Percentiles rank a stretch among this genome's conserved stretches.
Evolutionary conservation across 805 yeast species (phyloP).

Genomic region (Myxozyma neotropica): DNA sequence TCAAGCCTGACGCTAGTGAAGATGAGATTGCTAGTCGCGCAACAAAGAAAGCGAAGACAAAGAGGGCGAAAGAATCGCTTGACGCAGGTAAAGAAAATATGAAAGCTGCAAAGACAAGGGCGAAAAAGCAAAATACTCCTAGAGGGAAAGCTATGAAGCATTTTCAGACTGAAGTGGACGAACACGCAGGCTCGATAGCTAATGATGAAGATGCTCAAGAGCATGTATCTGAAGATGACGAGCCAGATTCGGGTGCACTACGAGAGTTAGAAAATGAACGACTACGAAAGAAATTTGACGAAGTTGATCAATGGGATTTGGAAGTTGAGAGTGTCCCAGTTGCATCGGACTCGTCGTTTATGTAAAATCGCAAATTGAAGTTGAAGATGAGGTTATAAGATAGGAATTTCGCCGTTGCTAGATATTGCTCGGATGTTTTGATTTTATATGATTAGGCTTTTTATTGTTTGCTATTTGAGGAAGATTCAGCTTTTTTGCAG

Average conservation of each 20-base stretch:
- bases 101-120: background rate
- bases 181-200: background rate
- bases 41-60: background rate
- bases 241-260: slow-evolving; percentile 7
- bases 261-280: slow-evolving; percentile 14
- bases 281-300: slow-evolving; percentile 17
- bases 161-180: background rate
- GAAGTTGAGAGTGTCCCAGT: slow-evolving; percentile 23
- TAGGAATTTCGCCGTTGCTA: no score
- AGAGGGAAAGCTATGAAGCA: background rate
- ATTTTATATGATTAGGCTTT: background rate
- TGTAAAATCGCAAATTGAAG: background rate
- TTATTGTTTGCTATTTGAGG: no score
- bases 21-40: background rate
- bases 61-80: background rate
- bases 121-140: background rate
- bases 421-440: background rate
- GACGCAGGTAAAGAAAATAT: background rate
- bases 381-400: background rate
- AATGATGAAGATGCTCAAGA: slow-evolving; percentile 3
- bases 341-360: slow-evolving; percentile 15
- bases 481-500: no score
- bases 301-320: slow-evolving; percentile 26
- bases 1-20: slow-evolving; percentile 4
- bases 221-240: background rate